Base-by-base conservation (phyloP, 2,329 filamentous ascomycete genomes). In the Pseudocercospora eumusae region DNA sequence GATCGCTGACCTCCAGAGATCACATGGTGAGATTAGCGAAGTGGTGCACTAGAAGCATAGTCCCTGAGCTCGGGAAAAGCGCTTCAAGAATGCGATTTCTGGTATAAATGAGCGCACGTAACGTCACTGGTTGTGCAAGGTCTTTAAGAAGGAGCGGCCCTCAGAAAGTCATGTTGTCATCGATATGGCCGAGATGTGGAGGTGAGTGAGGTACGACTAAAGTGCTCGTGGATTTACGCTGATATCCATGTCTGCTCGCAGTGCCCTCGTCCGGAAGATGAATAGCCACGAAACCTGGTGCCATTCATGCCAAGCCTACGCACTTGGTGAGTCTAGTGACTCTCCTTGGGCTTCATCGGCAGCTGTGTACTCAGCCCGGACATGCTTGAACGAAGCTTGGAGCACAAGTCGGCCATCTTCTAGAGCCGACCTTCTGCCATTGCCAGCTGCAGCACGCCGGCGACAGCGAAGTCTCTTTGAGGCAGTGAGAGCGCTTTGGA, bases 131-230 rank as follows among this genome's bases (percentile, higher is more conserved):
- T 6, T 47, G 1, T 23, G 44, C 20, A 4, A 47, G 10, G 4
- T 25, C 4, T 8, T 47, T 47, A 47, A 47, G 44, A 47, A 25
- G 23, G 23, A 25, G 13, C 18, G 1, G 18, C 23, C 15, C 25
- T 25, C 47, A 20, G 5, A 52, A 18, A 28, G 47, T 52, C 47
- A 18, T 52, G 47, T 10, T 52, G 47, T 52, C 47, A 52, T 27
- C 25, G 47, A 25, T n/a, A 18, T 28, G 25, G 25, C 23, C 47
- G n/a, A 28, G 9, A 52, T 52, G 47, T 52, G 47, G 47, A 52
- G 47, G 47, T 52, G n/a, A n/a, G n/a, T n/a, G n/a, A n/a, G n/a
- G n/a, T n/a, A n/a, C n/a, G n/a, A n/a, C n/a, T n/a, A n/a, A n/a
- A n/a, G n/a, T n/a, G n/a, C n/a, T n/a, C n/a, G n/a, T n/a, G n/a